phyloP scores from a whole-genome alignment of 345 rosid species.

The Toxicodendron radicans region DNA sequence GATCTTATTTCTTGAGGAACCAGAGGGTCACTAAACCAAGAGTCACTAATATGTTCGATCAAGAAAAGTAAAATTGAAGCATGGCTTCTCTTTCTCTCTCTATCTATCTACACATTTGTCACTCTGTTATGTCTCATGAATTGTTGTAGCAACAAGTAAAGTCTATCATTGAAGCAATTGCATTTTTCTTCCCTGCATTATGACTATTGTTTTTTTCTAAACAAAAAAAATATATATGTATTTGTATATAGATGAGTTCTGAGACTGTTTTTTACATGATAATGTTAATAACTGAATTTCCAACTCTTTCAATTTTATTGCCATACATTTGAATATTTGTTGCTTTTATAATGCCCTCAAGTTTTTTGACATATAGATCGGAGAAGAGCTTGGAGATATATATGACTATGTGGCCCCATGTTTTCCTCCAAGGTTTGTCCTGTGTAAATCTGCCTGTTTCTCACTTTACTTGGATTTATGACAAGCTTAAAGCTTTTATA shows the following conservation, averaged over 20 bases:
- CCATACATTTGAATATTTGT: slow-evolving; percentile 2
- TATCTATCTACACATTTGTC: background rate
- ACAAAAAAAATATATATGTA: background rate
- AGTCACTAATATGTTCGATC: background rate
- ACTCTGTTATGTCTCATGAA: background rate
- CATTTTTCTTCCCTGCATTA: slow-evolving; percentile 12
- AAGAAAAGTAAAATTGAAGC: background rate
- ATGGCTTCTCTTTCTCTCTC: background rate
- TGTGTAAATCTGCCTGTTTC: background rate
- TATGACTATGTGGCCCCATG: slow-evolving; percentile 99
- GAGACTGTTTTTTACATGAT: background rate
- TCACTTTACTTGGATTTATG: slow-evolving; percentile 5
- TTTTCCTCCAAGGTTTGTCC: slow-evolving; percentile 84
- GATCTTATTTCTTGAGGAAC: background rate
- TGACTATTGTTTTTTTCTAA: too few relatives aligned
- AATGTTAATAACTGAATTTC: background rate
- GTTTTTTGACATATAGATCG: slow-evolving; percentile 59
- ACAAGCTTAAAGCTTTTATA: background rate
- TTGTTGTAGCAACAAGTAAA: background rate
- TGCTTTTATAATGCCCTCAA: background rate
- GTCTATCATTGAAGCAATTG: background rate
- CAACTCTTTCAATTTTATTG: background rate
- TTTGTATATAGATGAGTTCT: background rate
- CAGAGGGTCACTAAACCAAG: background rate
- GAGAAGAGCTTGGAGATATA: slow-evolving; percentile 98